These are phyloP conservation scores for Stygiomarasmius scandens DNA, from an alignment of 1,284 basidiomycete genomes.

Conservation along the genomic window DNA sequence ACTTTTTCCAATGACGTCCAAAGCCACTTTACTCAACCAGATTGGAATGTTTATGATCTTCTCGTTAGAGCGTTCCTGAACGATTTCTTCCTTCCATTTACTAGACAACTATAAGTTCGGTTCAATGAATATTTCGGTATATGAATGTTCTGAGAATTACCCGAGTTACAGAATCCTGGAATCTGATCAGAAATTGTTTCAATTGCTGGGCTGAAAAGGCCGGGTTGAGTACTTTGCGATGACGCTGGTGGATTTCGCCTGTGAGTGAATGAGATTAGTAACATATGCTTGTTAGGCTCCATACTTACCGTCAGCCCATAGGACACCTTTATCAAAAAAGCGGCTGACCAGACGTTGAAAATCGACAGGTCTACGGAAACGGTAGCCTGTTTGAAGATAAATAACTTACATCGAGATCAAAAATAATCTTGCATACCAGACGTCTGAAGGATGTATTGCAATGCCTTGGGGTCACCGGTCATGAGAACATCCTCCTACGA, in stretches of 20 bases:
- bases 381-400: conserved; percentile 28
- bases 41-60: conserved; percentile 15
- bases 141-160: conserved; percentile 15
- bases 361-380: conserved; percentile 20
- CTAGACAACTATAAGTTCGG: conserved; percentile 10
- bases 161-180: conserved; percentile 18
- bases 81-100: conserved; percentile 17
- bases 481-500: conserved; percentile 23
- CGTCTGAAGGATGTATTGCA: conserved; percentile 31
- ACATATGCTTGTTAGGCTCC: no score
- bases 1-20: conserved; percentile 36
- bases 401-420: no score
- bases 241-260: conserved; percentile 26
- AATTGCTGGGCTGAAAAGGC: conserved; percentile 29
- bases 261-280: background rate
- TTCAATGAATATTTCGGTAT: no score
- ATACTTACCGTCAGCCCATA: conserved; percentile 21
- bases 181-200: conserved; percentile 24
- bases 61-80: background rate
- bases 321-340: conserved; percentile 24
- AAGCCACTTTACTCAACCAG: conserved; percentile 29
- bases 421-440: conserved; percentile 1
- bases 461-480: conserved; percentile 27
- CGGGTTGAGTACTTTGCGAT: conserved; percentile 31
- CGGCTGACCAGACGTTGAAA: conserved; percentile 10